Conservation (phyloP, 257 asterid species). For the Eustoma russellianum region DNA sequence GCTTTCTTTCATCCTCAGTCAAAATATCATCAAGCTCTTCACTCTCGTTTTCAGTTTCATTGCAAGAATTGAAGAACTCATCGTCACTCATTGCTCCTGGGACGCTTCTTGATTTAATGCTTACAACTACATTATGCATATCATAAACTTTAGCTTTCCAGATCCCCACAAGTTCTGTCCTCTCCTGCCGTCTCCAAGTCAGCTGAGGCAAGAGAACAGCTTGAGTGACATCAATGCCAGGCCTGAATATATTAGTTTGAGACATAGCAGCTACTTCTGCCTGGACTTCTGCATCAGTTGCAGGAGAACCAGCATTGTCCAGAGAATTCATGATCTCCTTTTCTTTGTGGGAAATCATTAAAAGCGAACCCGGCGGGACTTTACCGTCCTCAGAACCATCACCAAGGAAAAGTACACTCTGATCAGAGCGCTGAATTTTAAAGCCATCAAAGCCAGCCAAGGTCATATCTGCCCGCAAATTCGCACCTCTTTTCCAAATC, state of each 20-base stretch:
- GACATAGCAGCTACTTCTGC: constrained; percentile 90
- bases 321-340: constrained; percentile 90
- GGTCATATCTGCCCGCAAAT: constrained; percentile 94
- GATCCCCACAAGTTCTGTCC: constrained; percentile 64
- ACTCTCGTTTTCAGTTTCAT: constrained; percentile 72
- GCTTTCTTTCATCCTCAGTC: constrained; percentile 90
- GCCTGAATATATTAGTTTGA: constrained; percentile 85
- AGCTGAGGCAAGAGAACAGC: constrained; percentile 87
- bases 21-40: constrained; percentile 64
- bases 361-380: constrained; percentile 73
- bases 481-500: constrained; percentile 95
- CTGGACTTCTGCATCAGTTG: constrained; percentile 74
- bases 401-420: constrained; percentile 87
- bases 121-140: constrained; percentile 91
- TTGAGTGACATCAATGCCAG: constrained; percentile 90
- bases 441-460: constrained; percentile 96
- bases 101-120: constrained; percentile 88
- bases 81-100: constrained; percentile 97
- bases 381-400: constrained; percentile 95
- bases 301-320: constrained; percentile 93
- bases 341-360: constrained; percentile 83
- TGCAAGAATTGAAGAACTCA: constrained; percentile 57
- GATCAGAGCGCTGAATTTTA: constrained; percentile 86
- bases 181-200: constrained; percentile 89
- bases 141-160: constrained; percentile 96